These are phyloP conservation scores for Suillus spraguei DNA, from an alignment of 768 basidiomycete genomes.

Conservation along the genomic window DNA sequence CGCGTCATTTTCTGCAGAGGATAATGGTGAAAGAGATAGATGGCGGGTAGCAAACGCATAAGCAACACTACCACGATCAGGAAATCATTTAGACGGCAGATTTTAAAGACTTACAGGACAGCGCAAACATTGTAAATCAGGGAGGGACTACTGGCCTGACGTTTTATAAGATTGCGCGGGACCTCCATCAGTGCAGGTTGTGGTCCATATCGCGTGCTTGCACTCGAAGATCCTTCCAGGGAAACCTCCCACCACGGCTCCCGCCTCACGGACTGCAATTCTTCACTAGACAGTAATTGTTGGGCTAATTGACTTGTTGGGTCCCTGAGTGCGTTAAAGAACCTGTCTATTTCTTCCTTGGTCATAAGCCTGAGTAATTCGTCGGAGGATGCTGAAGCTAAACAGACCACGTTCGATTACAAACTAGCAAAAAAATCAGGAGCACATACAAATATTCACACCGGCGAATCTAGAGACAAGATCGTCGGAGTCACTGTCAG, in stretches of 20 bases:
- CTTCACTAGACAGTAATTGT: slow-evolving; percentile 59
- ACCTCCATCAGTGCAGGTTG: slow-evolving; percentile 49
- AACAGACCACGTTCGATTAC: not conserved
- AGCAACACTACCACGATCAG: slow-evolving; percentile 48
- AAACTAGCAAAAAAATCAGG: not conserved
- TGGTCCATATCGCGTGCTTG: slow-evolving; percentile 33
- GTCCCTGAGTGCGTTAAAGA: slow-evolving; percentile 59
- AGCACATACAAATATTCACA: slow-evolving; percentile 62
- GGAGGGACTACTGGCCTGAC: slow-evolving; percentile 38
- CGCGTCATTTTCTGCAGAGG: slow-evolving; percentile 39
- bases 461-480: slow-evolving; percentile 53
- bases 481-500: slow-evolving; percentile 43
- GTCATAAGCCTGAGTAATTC: slow-evolving; percentile 64
- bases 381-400: slow-evolving; percentile 59
- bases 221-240: slow-evolving; percentile 8
- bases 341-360: slow-evolving; percentile 59
- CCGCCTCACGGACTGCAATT: slow-evolving; percentile 48
- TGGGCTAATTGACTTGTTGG: slow-evolving; percentile 63
- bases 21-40: slow-evolving; percentile 60
- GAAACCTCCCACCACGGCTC: slow-evolving; percentile 77
- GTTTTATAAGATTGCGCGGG: slow-evolving; percentile 46
- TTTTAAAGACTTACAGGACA: slow-evolving; percentile 53
- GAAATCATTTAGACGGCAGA: slow-evolving; percentile 2
- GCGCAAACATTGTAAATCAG: slow-evolving; percentile 72
- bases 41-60: slow-evolving; percentile 71